Evolutionary conservation across 495 filamentous ascomycete species (phyloP).

Genomic region (Hyaloscypha hepaticicola): DNA sequence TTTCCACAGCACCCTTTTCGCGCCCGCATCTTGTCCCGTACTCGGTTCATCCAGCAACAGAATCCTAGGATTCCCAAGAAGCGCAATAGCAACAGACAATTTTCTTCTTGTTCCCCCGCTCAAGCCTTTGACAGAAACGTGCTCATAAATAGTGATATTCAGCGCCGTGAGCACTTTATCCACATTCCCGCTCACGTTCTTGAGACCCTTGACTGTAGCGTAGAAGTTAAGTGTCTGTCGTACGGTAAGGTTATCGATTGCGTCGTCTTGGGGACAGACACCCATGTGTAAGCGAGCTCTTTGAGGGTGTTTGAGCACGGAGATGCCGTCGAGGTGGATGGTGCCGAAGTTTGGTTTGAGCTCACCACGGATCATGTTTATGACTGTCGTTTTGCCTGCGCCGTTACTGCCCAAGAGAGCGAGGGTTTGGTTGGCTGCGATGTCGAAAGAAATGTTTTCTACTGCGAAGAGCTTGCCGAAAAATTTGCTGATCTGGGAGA

Average conservation of each 20-base stretch:
- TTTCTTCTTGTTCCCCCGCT: conserved; percentile 52
- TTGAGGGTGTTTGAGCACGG: conserved; percentile 21
- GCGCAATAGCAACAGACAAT: conserved; percentile 48
- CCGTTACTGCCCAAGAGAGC: conserved; percentile 38
- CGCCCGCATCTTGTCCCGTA: conserved; percentile 49
- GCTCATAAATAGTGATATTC: conserved; percentile 36
- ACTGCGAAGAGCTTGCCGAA: conserved; percentile 37
- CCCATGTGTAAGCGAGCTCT: conserved; percentile 27
- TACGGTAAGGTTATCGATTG: conserved; percentile 45
- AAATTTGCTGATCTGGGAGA: conserved; percentile 33
- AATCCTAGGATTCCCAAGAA: conserved; percentile 45
- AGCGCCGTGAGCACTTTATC: conserved; percentile 35
- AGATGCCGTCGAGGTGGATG: conserved; percentile 26
- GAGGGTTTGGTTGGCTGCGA: conserved; percentile 36
- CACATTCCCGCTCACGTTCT: conserved; percentile 43
- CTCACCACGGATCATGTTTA: conserved; percentile 32
- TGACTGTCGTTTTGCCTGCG: conserved; percentile 31
- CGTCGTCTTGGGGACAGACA: conserved; percentile 32
- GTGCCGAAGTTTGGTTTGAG: conserved; percentile 27
- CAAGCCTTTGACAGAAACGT: conserved; percentile 41
- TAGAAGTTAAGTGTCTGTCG: conserved; percentile 50
- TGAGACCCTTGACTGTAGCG: conserved; percentile 47
- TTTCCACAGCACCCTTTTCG: conserved; percentile 49
- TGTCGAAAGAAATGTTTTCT: conserved; percentile 38
- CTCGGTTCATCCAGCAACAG: conserved; percentile 50